Conservation (phyloP, 306 rosid genomes). For the Cucurbita ficifolia region DNA sequence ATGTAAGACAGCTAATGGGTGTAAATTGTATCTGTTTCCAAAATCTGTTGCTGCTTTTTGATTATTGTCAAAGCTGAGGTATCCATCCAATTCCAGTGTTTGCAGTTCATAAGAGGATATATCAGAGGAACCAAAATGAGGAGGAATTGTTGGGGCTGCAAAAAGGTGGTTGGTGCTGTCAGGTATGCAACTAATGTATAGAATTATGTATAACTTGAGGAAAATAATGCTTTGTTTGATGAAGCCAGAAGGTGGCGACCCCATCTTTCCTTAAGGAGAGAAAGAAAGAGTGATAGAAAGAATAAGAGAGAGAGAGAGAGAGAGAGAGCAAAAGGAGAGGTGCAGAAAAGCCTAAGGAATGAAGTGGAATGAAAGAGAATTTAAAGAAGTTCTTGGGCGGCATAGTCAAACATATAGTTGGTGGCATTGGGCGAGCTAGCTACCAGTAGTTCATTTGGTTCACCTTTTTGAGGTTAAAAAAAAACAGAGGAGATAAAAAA, state of each 20-base stretch:
- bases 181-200: conserved; percentile 33
- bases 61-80: conserved; percentile 43
- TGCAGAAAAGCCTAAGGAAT: conserved; percentile 13
- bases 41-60: conserved; percentile 58
- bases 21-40: conserved; percentile 53
- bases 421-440: conserved; percentile 15
- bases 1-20: conserved; percentile 64
- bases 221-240: conserved; percentile 22
- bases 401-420: conserved; percentile 18
- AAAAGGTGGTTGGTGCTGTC: conserved; percentile 29
- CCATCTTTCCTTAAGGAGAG: conserved; percentile 26
- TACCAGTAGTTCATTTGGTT: background rate
- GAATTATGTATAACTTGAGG: conserved; percentile 23
- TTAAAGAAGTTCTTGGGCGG: conserved; percentile 35
- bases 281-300: conserved; percentile 8
- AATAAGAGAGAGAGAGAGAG: conserved; percentile 13
- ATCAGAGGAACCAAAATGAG: conserved; percentile 12
- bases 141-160: conserved; percentile 17
- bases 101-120: conserved; percentile 25
- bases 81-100: conserved; percentile 50
- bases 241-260: conserved; percentile 24
- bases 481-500: background rate
- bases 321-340: conserved; percentile 25
- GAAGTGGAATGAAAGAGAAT: conserved; percentile 23
- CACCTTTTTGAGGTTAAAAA: conserved; percentile 10